Evolutionary conservation across 2,329 filamentous ascomycete species (phyloP).

Genomic region (Tolypocladium amazonense): DNA sequence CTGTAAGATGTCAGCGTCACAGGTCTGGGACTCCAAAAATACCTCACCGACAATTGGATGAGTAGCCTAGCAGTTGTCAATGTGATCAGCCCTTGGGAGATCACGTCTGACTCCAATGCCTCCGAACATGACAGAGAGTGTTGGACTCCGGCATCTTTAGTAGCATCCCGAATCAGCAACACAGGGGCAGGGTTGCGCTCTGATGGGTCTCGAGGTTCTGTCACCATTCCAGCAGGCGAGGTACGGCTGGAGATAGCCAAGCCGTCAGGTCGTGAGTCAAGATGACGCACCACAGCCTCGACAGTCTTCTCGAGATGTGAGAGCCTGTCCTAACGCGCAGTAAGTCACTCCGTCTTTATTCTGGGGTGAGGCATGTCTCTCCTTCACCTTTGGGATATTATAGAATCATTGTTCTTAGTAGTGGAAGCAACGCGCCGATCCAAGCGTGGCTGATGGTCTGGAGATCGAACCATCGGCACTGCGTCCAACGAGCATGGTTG

Average conservation of each 20-base stretch:
- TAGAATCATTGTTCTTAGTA: neutral
- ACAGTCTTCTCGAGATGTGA: neutral
- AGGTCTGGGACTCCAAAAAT: neutral
- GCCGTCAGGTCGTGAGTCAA: neutral
- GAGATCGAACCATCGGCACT: neutral
- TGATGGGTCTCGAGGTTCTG: neutral
- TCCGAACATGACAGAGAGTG: neutral
- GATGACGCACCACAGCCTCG: neutral
- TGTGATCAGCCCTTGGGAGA: neutral
- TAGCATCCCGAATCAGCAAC: neutral
- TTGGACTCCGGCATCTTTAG: neutral
- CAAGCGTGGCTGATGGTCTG: neutral
- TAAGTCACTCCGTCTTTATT: neutral
- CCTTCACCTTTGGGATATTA: neutral
- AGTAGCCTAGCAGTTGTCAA: neutral
- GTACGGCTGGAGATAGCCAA: neutral
- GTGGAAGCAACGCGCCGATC: neutral
- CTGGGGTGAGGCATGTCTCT: no score
- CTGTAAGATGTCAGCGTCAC: neutral
- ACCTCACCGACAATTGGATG: neutral
- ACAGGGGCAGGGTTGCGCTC: neutral
- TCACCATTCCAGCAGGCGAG: neutral
- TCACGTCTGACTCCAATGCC: neutral
- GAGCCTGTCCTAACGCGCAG: neutral
- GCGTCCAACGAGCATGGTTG: neutral